Evolutionary conservation across 768 basidiomycete genomes (phyloP).

Genomic region (Tricholoma hemisulphureum): DNA sequence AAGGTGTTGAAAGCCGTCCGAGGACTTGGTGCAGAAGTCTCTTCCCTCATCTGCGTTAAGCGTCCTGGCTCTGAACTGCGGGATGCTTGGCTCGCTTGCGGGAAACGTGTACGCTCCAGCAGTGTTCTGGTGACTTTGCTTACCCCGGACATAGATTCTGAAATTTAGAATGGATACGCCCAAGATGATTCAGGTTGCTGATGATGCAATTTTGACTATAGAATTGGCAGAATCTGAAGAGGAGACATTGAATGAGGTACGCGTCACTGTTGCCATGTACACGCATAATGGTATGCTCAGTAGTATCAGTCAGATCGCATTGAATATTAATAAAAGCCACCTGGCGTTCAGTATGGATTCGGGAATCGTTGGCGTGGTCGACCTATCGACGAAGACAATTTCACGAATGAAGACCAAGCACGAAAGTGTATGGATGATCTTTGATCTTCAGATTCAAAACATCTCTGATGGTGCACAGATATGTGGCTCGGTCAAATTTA

Average conservation of each 20-base stretch:
- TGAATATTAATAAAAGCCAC: constrained; percentile 53
- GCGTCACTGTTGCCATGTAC: constrained; percentile 15
- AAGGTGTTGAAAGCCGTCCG: constrained; percentile 65
- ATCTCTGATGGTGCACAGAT: constrained; percentile 45
- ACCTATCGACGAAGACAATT: constrained; percentile 49
- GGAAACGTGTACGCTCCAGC: constrained; percentile 45
- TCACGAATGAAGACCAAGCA: constrained; percentile 62
- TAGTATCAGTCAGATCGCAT: constrained; percentile 56
- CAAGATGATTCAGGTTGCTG: constrained; percentile 52
- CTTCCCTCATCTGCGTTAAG: constrained; percentile 54
- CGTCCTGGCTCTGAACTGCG: constrained; percentile 39
- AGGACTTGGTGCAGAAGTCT: constrained; percentile 56
- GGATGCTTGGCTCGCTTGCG: constrained; percentile 67
- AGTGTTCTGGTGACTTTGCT: constrained; percentile 1
- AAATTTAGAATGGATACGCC: constrained; percentile 44
- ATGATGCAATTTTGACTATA: constrained; percentile 48
- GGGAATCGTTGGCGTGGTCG: constrained; percentile 65
- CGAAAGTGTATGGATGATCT: constrained; percentile 49
- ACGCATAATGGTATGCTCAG: constrained; percentile 19
- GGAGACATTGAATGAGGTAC: constrained; percentile 70
- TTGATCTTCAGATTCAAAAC: not conserved
- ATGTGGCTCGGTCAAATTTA: constrained; percentile 66
- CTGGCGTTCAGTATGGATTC: constrained; percentile 72
- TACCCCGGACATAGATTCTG: constrained; percentile 31
- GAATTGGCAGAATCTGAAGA: constrained; percentile 49